Evolutionary conservation across 192 early-diverging fungal genomes (phyloP).

Genomic region (Entomortierella parvispora): DNA sequence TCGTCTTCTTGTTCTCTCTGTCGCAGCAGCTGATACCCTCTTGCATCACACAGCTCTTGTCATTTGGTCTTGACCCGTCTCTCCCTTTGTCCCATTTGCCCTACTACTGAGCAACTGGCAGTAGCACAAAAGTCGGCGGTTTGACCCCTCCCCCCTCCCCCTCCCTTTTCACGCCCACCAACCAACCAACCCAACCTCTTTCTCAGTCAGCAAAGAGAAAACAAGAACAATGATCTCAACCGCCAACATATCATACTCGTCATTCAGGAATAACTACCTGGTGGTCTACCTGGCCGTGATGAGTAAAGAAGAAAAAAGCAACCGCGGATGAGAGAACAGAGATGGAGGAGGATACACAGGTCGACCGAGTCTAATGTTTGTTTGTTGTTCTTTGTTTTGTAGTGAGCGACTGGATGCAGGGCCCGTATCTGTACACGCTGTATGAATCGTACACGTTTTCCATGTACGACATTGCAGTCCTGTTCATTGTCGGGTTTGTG

Average conservation of each 20-base stretch:
- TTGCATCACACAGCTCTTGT: no score
- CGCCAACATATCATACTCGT: slow-evolving; percentile 36
- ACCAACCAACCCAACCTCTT: neutral
- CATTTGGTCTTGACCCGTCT: no score
- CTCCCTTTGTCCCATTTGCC: neutral
- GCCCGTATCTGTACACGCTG: slow-evolving; percentile 74
- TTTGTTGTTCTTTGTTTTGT: no score
- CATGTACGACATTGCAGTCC: slow-evolving; percentile 67
- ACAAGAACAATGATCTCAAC: slow-evolving; percentile 23
- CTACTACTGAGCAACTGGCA: neutral
- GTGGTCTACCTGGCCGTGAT: slow-evolving; percentile 63
- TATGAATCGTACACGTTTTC: slow-evolving; percentile 68
- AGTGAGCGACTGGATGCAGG: slow-evolving; percentile 66
- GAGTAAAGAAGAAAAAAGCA: no score
- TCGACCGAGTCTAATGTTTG: no score
- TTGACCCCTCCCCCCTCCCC: neutral
- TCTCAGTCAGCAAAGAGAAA: neutral
- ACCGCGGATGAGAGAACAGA: no score
- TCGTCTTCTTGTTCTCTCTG: no score
- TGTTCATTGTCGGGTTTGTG: slow-evolving; percentile 80
- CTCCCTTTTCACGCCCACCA: neutral
- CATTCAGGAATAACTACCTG: slow-evolving; percentile 64
- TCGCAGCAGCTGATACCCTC: no score
- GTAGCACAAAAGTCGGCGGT: slow-evolving; percentile 9
- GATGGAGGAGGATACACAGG: no score